phyloP scores from a whole-genome alignment of 2,329 filamentous ascomycete genomes.

The Pseudogymnoascus sp. region DNA sequence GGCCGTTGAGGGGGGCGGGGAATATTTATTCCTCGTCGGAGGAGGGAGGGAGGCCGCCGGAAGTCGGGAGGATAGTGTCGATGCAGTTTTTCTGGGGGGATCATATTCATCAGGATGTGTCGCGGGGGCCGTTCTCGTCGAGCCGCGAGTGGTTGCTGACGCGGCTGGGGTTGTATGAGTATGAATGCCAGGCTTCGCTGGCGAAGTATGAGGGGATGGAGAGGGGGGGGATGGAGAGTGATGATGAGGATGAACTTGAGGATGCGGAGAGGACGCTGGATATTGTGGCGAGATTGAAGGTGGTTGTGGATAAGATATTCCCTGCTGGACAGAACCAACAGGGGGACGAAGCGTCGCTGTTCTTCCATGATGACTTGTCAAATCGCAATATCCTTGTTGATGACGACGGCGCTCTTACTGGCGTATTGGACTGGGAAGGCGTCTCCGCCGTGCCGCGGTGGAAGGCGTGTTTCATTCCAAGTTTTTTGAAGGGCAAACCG shows the following conservation, averaged over 20 bases:
- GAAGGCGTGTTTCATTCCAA: conserved; percentile 26
- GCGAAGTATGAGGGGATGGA: conserved; percentile 21
- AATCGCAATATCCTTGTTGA: conserved; percentile 34
- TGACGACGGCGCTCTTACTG: conserved; percentile 30
- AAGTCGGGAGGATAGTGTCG: conserved; percentile 27
- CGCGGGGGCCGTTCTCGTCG: conserved; percentile 33
- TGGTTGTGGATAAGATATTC: conserved; percentile 30
- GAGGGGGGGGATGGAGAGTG: conserved; percentile 20
- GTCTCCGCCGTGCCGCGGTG: conserved; percentile 17
- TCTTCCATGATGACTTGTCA: conserved; percentile 34
- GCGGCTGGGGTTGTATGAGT: conserved; percentile 23
- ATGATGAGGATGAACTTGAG: conserved; percentile 26
- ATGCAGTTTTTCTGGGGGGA: conserved; percentile 30
- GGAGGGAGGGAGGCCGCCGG: background rate
- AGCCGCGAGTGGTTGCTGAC: conserved; percentile 34
- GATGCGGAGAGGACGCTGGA: conserved; percentile 25
- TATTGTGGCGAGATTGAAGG: conserved; percentile 25
- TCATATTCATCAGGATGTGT: conserved; percentile 28
- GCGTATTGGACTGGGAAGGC: conserved; percentile 38
- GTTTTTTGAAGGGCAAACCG: conserved; percentile 28
- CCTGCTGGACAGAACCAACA: conserved; percentile 17
- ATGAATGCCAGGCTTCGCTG: background rate
- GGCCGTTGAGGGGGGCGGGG: conserved; percentile 18
- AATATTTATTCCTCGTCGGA: conserved; percentile 15
- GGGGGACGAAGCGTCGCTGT: conserved; percentile 26